A percentile compares a stretch with the other conserved stretches of the same genome.
These are phyloP conservation scores for Termitomyces eurrhizus DNA, from an alignment of 768 basidiomycete species.

Conservation along the genomic window DNA sequence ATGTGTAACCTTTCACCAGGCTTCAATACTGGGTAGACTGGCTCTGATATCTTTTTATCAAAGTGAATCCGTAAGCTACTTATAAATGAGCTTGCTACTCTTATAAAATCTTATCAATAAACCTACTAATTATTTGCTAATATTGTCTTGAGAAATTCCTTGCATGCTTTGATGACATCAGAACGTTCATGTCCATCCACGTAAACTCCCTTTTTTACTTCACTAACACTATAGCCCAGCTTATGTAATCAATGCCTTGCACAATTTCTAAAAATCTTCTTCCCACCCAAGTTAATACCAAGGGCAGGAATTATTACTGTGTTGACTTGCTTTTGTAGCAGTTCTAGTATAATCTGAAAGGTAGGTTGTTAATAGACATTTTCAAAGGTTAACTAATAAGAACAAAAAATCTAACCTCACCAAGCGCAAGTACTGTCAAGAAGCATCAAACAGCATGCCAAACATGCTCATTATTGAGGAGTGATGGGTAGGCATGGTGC, in stretches of 20 bases:
- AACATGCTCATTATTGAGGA: background rate
- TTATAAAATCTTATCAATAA: too few relatives aligned
- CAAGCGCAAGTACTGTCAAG: background rate
- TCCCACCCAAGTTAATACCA: background rate
- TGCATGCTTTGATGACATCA: slow-evolving; percentile 21
- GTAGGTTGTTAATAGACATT: background rate
- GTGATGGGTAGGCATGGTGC: background rate
- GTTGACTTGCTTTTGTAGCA: slow-evolving; percentile 2
- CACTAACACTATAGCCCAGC: slow-evolving; percentile 3
- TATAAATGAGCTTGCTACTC: too few relatives aligned
- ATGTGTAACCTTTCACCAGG: background rate
- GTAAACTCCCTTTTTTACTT: slow-evolving; percentile 22
- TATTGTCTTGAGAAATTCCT: slow-evolving; percentile 9
- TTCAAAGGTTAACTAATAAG: too few relatives aligned
- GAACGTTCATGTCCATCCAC: slow-evolving; percentile 19
- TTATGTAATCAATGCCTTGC: slow-evolving; percentile 8
- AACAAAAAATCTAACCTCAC: background rate
- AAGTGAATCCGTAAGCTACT: background rate
- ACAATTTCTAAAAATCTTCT: slow-evolving; percentile 1
- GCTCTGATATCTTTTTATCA: slow-evolving; percentile 7
- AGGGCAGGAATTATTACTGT: background rate
- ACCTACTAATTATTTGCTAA: slow-evolving; percentile 1
- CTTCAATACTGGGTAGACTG: background rate
- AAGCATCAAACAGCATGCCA: background rate
- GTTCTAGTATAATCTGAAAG: background rate